phyloP scores from a whole-genome alignment of 1,284 basidiomycete genomes.

The Cutaneotrichosporon cutaneum region DNA sequence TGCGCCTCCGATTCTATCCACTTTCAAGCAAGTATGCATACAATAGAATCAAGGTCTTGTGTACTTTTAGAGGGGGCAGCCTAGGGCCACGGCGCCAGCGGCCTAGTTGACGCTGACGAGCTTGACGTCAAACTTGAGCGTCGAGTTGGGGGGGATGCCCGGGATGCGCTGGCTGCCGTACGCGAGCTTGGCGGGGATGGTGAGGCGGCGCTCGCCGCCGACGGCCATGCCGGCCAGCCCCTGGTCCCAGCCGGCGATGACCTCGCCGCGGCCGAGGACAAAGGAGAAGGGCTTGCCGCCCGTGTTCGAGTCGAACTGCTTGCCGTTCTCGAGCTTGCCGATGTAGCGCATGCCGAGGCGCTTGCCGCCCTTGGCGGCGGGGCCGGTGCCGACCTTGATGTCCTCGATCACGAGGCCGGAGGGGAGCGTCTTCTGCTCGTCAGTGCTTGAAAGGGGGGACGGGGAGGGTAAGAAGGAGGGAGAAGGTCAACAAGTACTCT shows the following conservation, averaged over 20 bases:
- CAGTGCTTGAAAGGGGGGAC: not conserved
- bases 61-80: not conserved
- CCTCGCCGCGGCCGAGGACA: conserved; percentile 80
- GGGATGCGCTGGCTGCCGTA: conserved; percentile 58
- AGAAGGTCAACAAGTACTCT: not conserved
- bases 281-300: conserved; percentile 89
- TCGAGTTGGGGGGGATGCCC: conserved; percentile 56
- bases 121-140: conserved; percentile 60
- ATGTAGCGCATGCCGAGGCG: conserved; percentile 72
- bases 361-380: conserved; percentile 80
- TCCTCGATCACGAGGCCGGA: conserved; percentile 79
- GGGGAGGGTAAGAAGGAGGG: not conserved
- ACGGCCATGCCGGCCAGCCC: conserved; percentile 89
- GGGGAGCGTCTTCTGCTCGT: conserved; percentile 57
- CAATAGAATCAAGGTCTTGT: not conserved
- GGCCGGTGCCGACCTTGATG: conserved; percentile 73
- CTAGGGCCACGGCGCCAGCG: not conserved
- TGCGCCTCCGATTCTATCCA: no score
- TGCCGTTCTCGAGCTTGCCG: conserved; percentile 75
- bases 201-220: conserved; percentile 82
- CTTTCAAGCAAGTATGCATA: conserved; percentile 1
- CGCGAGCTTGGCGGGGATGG: conserved; percentile 56
- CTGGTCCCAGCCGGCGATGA: conserved; percentile 94
- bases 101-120: conserved; percentile 55
- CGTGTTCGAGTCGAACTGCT: conserved; percentile 84